phyloP scores from a whole-genome alignment of 768 basidiomycete species.

The Leucocoprinus leucothites region DNA sequence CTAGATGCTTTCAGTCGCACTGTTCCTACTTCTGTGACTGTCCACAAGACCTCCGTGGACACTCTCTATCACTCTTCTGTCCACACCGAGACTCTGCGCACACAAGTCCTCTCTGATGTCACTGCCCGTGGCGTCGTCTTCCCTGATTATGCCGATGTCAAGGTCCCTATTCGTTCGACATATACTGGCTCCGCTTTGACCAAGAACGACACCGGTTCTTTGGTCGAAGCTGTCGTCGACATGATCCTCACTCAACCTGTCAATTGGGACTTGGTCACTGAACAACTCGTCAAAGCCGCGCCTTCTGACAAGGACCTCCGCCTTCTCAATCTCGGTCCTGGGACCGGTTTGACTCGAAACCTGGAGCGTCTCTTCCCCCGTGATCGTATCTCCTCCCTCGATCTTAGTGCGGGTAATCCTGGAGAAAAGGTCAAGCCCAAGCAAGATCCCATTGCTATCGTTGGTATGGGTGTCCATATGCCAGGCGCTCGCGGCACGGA shows the following conservation, averaged over 20 bases:
- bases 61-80: slow-evolving; percentile 45
- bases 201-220: slow-evolving; percentile 22
- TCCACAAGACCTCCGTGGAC: slow-evolving; percentile 41
- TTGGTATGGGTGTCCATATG: slow-evolving; percentile 68
- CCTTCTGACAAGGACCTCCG: slow-evolving; percentile 21
- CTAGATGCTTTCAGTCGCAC: slow-evolving; percentile 38
- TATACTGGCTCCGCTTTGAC: slow-evolving; percentile 31
- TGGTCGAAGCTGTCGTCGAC: slow-evolving; percentile 39
- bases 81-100: slow-evolving; percentile 27
- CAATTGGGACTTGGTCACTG: slow-evolving; percentile 42
- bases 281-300: slow-evolving; percentile 21
- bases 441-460: slow-evolving; percentile 56
- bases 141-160: slow-evolving; percentile 40
- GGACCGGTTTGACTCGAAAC: slow-evolving; percentile 34
- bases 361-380: slow-evolving; percentile 32
- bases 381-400: slow-evolving; percentile 17
- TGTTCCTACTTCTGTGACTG: slow-evolving; percentile 29
- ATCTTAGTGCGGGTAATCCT: slow-evolving; percentile 17
- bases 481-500: slow-evolving; percentile 47
- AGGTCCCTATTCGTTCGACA: slow-evolving; percentile 40
- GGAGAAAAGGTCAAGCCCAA: slow-evolving; percentile 3
- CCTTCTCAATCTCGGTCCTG: slow-evolving; percentile 47
- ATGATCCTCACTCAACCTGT: slow-evolving; percentile 46
- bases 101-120: slow-evolving; percentile 39
- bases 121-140: slow-evolving; percentile 38